Evolutionary conservation across 176 grass and related monocot species (phyloP).

Genomic region (Oryza rufipogon): DNA sequence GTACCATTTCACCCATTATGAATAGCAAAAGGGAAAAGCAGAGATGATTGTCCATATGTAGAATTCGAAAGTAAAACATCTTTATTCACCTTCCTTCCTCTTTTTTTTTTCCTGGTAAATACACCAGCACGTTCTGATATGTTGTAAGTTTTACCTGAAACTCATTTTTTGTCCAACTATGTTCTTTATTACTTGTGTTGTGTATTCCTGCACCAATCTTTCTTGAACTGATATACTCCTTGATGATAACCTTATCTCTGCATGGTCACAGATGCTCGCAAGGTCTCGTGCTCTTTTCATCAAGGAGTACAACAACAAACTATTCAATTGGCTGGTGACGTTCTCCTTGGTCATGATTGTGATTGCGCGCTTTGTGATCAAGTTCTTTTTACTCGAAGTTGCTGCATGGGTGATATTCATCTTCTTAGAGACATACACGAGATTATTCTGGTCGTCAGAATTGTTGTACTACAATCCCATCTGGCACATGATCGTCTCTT

Average conservation of each 20-base stretch:
- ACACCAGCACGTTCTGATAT: neutral
- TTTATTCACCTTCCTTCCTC: neutral
- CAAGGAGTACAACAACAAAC: slow-evolving; percentile 89
- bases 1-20: neutral
- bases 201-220: neutral
- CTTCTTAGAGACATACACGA: slow-evolving; percentile 84
- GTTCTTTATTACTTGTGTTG: neutral
- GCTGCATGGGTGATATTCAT: slow-evolving; percentile 88
- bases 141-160: slow-evolving; percentile 3
- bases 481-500: slow-evolving; percentile 79
- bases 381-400: slow-evolving; percentile 79
- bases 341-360: slow-evolving; percentile 86
- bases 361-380: slow-evolving; percentile 73
- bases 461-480: slow-evolving; percentile 82
- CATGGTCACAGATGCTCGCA: slow-evolving; percentile 68
- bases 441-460: slow-evolving; percentile 91
- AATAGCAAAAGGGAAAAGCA: neutral
- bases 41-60: neutral
- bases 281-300: slow-evolving; percentile 75
- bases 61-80: neutral
- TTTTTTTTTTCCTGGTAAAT: neutral
- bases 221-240: neutral
- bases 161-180: neutral
- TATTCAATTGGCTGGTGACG: slow-evolving; percentile 85
- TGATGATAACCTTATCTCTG: slow-evolving; percentile 19